Evolutionary conservation across 2,329 filamentous ascomycete species (phyloP).

Genomic region (Monilinia vaccinii-corymbosi): DNA sequence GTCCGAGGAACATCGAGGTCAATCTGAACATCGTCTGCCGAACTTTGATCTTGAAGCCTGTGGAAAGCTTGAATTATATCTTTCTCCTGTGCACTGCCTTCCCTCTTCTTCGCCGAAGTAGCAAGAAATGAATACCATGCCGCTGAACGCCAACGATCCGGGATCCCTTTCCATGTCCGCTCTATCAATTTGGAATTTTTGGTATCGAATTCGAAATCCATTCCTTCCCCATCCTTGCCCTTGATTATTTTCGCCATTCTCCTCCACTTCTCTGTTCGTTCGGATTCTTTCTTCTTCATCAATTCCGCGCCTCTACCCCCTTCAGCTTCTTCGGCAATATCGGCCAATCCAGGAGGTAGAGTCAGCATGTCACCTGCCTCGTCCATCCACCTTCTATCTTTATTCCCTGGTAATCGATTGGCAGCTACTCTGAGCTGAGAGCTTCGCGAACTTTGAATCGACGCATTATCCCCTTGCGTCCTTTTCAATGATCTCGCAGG

Average conservation of each 20-base stretch:
- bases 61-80: constrained; percentile 65
- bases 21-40: constrained; percentile 90
- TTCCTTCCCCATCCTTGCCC: constrained; percentile 44
- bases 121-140: constrained; percentile 93
- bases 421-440: constrained; percentile 45
- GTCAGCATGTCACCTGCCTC: constrained; percentile 61
- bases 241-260: constrained; percentile 53
- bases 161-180: constrained; percentile 95
- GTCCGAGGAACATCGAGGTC: constrained; percentile 94
- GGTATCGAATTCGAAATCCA: constrained; percentile 70
- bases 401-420: constrained; percentile 52
- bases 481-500: constrained; percentile 48
- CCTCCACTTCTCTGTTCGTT: constrained; percentile 57
- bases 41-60: constrained; percentile 62
- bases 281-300: constrained; percentile 53
- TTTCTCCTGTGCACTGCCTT: constrained; percentile 55
- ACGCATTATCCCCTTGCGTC: constrained; percentile 34
- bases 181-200: constrained; percentile 78
- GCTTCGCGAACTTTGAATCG: constrained; percentile 40
- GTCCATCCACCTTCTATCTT: constrained; percentile 51
- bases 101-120: constrained; percentile 59
- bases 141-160: constrained; percentile 84
- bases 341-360: constrained; percentile 45
- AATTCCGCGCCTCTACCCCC: constrained; percentile 44
- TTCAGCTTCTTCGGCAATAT: constrained; percentile 47